These are phyloP conservation scores for Nicotiana tomentosiformis DNA, from an alignment of 257 asterid species.

Conservation along the genomic window DNA sequence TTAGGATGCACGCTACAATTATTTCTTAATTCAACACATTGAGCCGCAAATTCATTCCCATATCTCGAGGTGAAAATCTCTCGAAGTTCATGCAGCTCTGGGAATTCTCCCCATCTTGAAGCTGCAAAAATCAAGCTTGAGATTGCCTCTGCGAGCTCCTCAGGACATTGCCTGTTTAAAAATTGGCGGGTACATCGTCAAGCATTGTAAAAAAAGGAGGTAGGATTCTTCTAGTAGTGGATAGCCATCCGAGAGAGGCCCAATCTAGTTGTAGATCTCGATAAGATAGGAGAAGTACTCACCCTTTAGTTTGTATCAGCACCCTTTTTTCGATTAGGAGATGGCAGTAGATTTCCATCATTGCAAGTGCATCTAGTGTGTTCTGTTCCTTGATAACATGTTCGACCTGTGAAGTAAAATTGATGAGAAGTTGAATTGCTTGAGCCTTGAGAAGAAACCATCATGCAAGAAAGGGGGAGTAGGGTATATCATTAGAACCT, in stretches of 20 bases:
- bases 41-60: conserved; percentile 30
- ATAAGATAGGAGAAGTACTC: neutral
- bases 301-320: conserved; percentile 24
- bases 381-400: conserved; percentile 28
- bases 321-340: conserved; percentile 20
- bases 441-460: neutral
- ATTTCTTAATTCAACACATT: conserved; percentile 25
- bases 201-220: neutral
- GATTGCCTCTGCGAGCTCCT: conserved; percentile 36
- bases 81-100: conserved; percentile 44
- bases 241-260: neutral
- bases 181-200: neutral
- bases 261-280: neutral
- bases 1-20: conserved; percentile 29
- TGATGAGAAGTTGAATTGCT: neutral
- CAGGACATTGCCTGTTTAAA: conserved; percentile 34
- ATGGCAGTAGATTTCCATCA: conserved; percentile 30
- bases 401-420: conserved; percentile 19
- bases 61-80: conserved; percentile 23
- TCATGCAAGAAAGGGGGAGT: neutral
- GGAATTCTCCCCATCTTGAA: conserved; percentile 42
- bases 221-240: neutral
- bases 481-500: neutral
- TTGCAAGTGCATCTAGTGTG: conserved; percentile 21
- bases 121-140: conserved; percentile 44